Evolutionary conservation across 768 basidiomycete genomes (phyloP), one percentile per base, ranked within the genome.

Genomic region (Suillus alpinus): DNA sequence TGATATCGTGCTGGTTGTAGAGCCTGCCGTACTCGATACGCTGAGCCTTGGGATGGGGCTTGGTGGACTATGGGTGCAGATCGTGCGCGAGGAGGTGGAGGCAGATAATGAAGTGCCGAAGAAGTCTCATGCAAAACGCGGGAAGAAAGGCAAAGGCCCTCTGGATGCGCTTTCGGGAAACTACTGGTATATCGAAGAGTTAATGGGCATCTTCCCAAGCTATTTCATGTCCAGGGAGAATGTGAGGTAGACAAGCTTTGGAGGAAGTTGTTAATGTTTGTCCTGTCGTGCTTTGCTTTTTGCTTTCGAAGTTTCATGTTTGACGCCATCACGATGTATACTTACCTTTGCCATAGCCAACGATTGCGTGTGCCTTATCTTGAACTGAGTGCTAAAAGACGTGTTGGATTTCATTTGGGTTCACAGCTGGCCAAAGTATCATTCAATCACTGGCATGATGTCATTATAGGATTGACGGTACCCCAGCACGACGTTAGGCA

Each of bases 51-150:
- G 63, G 5, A 73, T 78, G 6, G 86, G 86, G 0, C 64, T 91
- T 14, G 81, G 80, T 4, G 88, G 83, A 20, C 82, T 85, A 50
- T 92, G 85, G 83, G 83, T 91, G 23, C 88, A 92, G 73, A 77
- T 91, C 13, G 83, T 74, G 32, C 79, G 83, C 34, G 69, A 65
- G 52, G 59, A 69, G 12, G 55, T 62, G 50, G 64, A 58, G 1
- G 57, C 53, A 7, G 65, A 39, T 0, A 58, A 57, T 18, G 43
- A 20, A 14, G 52, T 23, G 0, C 57, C 60, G 1, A 68, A 65
- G 6, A 65, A 56, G 34, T 20, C 44, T 5, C 36, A 32, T 5
- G 56, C 2, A 29, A 55, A 55, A 16, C 49, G 50, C 34, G 64
- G 68, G 59, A 71, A 69, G 58, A 77, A 73, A 63, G 62, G 52